A percentile compares a stretch with the other conserved stretches of the same genome.
Conservation (phyloP, 495 filamentous ascomycete species). For the Trichoderma reesei region DNA sequence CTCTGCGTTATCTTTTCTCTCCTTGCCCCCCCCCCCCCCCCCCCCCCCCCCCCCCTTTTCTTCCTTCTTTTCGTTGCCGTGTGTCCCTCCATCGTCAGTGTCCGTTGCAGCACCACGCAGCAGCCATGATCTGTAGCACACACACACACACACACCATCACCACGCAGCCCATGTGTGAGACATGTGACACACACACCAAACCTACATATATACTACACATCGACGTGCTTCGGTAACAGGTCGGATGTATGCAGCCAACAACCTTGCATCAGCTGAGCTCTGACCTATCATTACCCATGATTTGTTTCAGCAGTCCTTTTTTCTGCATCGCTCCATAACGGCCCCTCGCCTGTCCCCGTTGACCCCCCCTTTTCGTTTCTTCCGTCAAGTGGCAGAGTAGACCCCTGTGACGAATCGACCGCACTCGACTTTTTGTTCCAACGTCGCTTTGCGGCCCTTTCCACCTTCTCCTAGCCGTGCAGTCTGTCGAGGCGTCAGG, state of each 20-base stretch:
- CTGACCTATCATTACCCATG: not conserved
- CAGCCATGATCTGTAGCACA: no score
- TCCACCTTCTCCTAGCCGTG: constrained; percentile 50
- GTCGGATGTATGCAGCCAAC: not conserved
- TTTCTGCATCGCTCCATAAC: not conserved
- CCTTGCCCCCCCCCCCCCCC: not conserved
- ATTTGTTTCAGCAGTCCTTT: not conserved
- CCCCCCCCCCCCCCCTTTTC: not conserved
- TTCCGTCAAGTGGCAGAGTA: constrained; percentile 43
- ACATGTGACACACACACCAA: not conserved
- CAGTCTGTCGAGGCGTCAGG: constrained; percentile 67
- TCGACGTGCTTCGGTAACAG: not conserved
- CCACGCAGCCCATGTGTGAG: not conserved
- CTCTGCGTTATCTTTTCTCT: not conserved
- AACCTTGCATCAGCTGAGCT: not conserved
- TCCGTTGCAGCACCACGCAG: no score
- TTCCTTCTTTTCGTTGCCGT: not conserved
- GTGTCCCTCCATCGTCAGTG: not conserved
- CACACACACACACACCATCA: not conserved
- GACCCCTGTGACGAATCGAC: constrained; percentile 71
- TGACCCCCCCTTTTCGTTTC: constrained; percentile 9
- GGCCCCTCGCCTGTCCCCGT: not conserved
- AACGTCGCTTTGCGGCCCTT: constrained; percentile 58
- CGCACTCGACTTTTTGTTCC: constrained; percentile 86
- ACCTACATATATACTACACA: not conserved